Evolutionary conservation across 2,329 filamentous ascomycete species (phyloP).

Genomic region (Colletotrichum orbiculare): DNA sequence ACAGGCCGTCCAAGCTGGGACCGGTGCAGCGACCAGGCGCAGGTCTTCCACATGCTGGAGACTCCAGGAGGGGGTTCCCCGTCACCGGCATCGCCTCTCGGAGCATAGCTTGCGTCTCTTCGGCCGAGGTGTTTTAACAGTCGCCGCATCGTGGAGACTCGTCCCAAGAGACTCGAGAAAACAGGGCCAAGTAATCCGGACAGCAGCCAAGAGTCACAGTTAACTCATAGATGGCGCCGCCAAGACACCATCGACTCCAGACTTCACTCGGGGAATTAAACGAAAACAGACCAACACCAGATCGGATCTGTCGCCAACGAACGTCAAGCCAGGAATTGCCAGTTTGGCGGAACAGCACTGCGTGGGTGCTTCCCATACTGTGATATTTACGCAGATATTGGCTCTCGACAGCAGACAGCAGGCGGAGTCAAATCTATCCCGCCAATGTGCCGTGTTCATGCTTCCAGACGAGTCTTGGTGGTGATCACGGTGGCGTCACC

Average conservation of each 20-base stretch:
- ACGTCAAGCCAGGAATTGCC: too few relatives aligned
- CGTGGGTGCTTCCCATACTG: too few relatives aligned
- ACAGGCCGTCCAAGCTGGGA: not conserved
- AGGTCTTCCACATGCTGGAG: too few relatives aligned
- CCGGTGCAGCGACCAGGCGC: too few relatives aligned
- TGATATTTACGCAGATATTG: too few relatives aligned
- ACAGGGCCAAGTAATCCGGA: conserved; percentile 16
- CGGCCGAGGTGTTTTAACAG: too few relatives aligned
- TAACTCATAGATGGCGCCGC: not conserved
- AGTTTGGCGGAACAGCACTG: too few relatives aligned
- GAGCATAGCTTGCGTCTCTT: too few relatives aligned
- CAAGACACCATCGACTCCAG: conserved; percentile 1
- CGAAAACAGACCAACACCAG: too few relatives aligned
- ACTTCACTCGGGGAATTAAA: conserved; percentile 14
- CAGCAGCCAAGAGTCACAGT: conserved; percentile 6
- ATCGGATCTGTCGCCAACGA: too few relatives aligned
- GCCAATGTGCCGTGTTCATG: not conserved
- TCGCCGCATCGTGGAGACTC: not conserved
- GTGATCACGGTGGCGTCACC: not conserved
- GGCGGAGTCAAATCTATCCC: not conserved
- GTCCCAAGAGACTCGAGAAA: conserved; percentile 23
- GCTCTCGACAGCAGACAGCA: not conserved
- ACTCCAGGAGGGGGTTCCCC: too few relatives aligned
- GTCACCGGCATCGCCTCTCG: too few relatives aligned
- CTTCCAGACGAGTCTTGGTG: not conserved